phyloP scores from a whole-genome alignment of 495 filamentous ascomycete genomes.

The Podospora pseudocomata region DNA sequence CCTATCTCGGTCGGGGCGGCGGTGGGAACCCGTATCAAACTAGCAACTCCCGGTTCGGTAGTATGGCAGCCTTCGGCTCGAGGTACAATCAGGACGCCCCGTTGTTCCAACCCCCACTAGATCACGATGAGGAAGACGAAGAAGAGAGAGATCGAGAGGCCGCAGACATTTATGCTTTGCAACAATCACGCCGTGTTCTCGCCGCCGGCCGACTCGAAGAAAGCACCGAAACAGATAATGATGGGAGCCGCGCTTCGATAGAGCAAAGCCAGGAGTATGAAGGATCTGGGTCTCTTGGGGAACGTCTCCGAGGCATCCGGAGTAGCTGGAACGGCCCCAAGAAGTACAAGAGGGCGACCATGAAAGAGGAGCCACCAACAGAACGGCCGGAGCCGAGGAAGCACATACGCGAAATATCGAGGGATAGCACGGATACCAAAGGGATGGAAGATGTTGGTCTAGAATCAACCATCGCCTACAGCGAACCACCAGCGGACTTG shows the following conservation, averaged over 20 bases:
- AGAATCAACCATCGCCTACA: constrained; percentile 57
- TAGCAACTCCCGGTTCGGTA: constrained; percentile 62
- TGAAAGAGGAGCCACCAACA: constrained; percentile 22
- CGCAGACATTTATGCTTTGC: constrained; percentile 87
- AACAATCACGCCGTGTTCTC: constrained; percentile 83
- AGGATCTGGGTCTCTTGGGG: constrained; percentile 36
- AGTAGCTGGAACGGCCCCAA: constrained; percentile 57
- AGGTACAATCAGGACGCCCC: constrained; percentile 72
- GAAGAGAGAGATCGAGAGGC: constrained; percentile 88
- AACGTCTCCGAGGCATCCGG: constrained; percentile 52
- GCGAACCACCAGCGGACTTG: constrained; percentile 59
- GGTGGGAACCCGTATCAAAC: constrained; percentile 69
- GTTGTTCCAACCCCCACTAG: constrained; percentile 78
- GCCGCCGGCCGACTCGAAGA: constrained; percentile 73
- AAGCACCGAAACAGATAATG: constrained; percentile 74
- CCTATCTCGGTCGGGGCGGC: constrained; percentile 36
- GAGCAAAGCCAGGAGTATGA: constrained; percentile 54
- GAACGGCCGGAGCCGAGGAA: constrained; percentile 47
- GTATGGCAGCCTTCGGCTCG: constrained; percentile 73
- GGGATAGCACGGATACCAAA: constrained; percentile 55
- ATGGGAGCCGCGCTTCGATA: constrained; percentile 54
- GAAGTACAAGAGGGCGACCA: constrained; percentile 31
- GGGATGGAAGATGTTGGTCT: constrained; percentile 87
- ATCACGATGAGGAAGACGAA: constrained; percentile 87
- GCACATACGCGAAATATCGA: constrained; percentile 27